These are phyloP conservation scores for Panicum hallii DNA, from an alignment of 202 grass and related monocot species.

Conservation along the genomic window DNA sequence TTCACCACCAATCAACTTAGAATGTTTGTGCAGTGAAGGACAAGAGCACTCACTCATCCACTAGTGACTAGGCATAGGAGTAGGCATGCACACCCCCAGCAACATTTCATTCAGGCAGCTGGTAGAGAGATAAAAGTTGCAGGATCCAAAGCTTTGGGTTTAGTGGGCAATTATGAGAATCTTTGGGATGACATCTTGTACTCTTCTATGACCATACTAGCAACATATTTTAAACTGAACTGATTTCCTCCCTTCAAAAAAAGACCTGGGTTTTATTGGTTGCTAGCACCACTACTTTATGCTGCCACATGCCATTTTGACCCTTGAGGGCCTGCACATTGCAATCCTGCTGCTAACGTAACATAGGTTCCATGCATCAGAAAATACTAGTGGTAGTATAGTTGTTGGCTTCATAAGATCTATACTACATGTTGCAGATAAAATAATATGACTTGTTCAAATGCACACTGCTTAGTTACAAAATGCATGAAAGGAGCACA, in stretches of 20 bases:
- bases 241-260: background rate
- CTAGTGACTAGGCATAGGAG: constrained; percentile 11
- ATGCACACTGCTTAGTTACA: background rate
- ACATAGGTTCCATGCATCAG: background rate
- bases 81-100: constrained; percentile 38
- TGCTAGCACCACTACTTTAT: background rate
- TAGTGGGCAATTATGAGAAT: constrained; percentile 64
- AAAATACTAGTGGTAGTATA: background rate
- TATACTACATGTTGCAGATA: background rate
- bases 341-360: background rate
- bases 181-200: constrained; percentile 51
- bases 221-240: background rate
- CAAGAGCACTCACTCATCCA: constrained; percentile 30
- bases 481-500: too few relatives aligned
- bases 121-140: constrained; percentile 45
- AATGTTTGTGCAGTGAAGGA: constrained; percentile 48
- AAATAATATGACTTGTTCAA: background rate
- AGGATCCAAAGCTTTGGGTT: constrained; percentile 61
- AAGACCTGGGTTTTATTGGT: constrained; percentile 8
- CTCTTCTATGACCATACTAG: constrained; percentile 12
- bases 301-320: constrained; percentile 19
- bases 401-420: background rate
- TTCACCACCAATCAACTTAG: too few relatives aligned
- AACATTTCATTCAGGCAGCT: constrained; percentile 37
- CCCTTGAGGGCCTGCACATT: constrained; percentile 13